These are phyloP conservation scores for Lactuca saligna DNA, from an alignment of 129 eudicot genomes.

Conservation along the genomic window DNA sequence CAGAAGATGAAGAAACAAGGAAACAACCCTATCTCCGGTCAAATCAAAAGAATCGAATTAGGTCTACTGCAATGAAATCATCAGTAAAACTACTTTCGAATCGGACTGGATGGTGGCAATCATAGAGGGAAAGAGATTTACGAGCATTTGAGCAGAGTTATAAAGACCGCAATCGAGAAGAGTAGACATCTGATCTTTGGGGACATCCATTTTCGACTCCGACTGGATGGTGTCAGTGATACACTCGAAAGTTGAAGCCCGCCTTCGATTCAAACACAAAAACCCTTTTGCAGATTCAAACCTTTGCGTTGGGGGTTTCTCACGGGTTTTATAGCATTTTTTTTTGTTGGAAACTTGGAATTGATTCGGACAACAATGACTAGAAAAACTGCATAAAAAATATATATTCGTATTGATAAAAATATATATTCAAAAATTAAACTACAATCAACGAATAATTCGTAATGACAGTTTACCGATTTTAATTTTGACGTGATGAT, in stretches of 20 bases:
- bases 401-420: no score
- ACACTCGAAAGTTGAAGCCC: constrained; percentile 19
- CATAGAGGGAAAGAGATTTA: constrained; percentile 31
- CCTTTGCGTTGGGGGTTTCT: neutral
- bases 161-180: constrained; percentile 85
- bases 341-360: neutral
- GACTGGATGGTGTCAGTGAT: constrained; percentile 4
- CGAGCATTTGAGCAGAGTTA: constrained; percentile 88
- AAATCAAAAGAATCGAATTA: constrained; percentile 1
- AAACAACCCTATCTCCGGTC: constrained; percentile 56
- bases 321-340: constrained; percentile 4
- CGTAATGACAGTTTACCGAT: no score
- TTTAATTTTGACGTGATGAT: no score
- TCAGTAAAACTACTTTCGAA: neutral
- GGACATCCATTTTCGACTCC: constrained; percentile 50
- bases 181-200: constrained; percentile 71
- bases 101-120: neutral
- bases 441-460: no score
- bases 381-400: no score
- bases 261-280: constrained; percentile 34
- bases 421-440: no score
- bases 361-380: no score
- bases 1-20: constrained; percentile 74
- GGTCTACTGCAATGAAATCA: constrained; percentile 2
- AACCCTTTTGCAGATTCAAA: constrained; percentile 14